Conservation (phyloP, 352 stramenopile genomes). For the Ophiocytium majus region DNA sequence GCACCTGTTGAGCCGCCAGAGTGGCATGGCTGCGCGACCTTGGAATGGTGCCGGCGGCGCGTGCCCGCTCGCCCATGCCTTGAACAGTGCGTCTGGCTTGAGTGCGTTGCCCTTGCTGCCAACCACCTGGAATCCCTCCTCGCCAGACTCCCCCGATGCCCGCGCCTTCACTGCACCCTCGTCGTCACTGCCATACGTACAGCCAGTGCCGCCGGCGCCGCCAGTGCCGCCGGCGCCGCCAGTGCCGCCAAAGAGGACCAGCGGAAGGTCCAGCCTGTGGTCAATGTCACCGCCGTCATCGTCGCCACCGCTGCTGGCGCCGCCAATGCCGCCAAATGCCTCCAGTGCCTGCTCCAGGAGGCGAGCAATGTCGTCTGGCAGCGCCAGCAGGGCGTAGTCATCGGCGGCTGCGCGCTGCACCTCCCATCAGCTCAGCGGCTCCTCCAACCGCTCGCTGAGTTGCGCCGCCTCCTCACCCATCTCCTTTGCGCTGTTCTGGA, state of each 20-base stretch:
- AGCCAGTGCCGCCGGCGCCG: background rate
- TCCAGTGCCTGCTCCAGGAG: background rate
- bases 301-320: no score
- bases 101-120: background rate
- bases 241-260: background rate
- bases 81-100: background rate
- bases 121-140: background rate
- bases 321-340: background rate
- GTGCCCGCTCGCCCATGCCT: background rate
- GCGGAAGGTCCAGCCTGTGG: background rate
- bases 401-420: background rate
- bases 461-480: background rate
- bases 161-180: no score
- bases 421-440: background rate
- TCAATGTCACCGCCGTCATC: background rate
- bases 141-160: no score
- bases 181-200: no score
- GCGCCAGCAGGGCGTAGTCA: background rate
- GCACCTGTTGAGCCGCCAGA: background rate
- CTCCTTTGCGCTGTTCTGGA: background rate
- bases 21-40: background rate
- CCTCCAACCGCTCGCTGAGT: background rate
- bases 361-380: background rate
- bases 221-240: background rate
- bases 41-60: background rate